Percentiles rank a stretch among this genome's conserved stretches.
These are phyloP conservation scores for Penicillium chermesinum DNA, from an alignment of 495 filamentous ascomycete species.

Conservation along the genomic window DNA sequence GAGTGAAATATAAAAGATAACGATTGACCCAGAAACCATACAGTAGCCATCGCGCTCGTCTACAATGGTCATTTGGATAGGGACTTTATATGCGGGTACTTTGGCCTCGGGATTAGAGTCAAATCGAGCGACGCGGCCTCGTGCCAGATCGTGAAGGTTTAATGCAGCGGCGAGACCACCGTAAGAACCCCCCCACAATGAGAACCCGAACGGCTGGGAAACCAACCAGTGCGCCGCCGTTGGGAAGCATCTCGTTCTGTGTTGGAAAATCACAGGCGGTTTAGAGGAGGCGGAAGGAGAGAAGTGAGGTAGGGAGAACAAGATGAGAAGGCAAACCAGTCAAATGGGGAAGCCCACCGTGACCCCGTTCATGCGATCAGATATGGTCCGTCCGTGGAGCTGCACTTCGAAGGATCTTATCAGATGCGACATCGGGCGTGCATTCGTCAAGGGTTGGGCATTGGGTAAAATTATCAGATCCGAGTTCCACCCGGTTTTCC, in stretches of 20 bases:
- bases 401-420: conserved; percentile 11
- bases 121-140: conserved; percentile 38
- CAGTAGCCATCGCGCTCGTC: conserved; percentile 70
- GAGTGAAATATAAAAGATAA: neutral
- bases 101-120: conserved; percentile 23
- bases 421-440: conserved; percentile 17
- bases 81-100: conserved; percentile 32
- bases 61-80: conserved; percentile 59
- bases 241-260: conserved; percentile 26
- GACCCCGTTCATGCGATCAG: neutral
- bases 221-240: conserved; percentile 21
- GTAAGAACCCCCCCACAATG: conserved; percentile 62
- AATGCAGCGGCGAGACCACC: conserved; percentile 56
- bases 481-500: neutral
- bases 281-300: too few species aligned
- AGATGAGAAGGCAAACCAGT: neutral
- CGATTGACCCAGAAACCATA: conserved; percentile 25
- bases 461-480: conserved; percentile 10
- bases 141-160: conserved; percentile 55
- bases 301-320: neutral
- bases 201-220: conserved; percentile 36
- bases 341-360: neutral
- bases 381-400: neutral
- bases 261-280: too few species aligned
- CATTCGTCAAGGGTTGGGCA: neutral